Conservation (phyloP, 129 eudicot genomes). For the Mikania micrantha region DNA sequence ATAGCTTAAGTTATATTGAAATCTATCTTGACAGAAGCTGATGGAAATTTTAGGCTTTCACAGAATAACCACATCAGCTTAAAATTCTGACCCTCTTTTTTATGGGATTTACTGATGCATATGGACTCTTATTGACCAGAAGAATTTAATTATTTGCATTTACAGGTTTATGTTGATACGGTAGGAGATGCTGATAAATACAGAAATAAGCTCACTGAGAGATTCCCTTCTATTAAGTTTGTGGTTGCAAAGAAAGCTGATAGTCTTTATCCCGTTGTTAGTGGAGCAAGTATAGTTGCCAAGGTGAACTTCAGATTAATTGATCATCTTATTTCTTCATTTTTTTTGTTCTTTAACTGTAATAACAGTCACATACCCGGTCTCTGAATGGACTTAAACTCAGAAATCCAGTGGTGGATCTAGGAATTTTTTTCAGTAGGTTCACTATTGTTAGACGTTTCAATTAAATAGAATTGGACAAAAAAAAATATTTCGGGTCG, state of each 20-base stretch:
- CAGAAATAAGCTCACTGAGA: conserved; percentile 59
- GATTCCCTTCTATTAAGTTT: conserved; percentile 76
- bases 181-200: conserved; percentile 96
- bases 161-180: conserved; percentile 89
- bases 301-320: conserved; percentile 48
- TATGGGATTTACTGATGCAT: not conserved
- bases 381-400: conserved; percentile 3
- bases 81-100: not conserved
- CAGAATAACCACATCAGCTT: not conserved
- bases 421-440: no score
- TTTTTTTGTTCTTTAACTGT: not conserved
- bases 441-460: no score
- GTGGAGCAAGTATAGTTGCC: conserved; percentile 99
- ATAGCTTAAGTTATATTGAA: not conserved
- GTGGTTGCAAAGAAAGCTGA: conserved; percentile 98
- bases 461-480: no score
- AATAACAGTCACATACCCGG: not conserved
- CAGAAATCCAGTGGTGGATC: no score
- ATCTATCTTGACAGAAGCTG: not conserved
- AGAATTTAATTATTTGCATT: not conserved
- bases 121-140: conserved; percentile 1
- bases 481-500: no score
- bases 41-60: not conserved
- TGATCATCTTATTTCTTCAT: not conserved
- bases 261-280: conserved; percentile 96